Evolutionary conservation across 495 filamentous ascomycete species (phyloP), one percentile per base, ranked within the genome.

Genomic region (Aspergillus bridgeri): DNA sequence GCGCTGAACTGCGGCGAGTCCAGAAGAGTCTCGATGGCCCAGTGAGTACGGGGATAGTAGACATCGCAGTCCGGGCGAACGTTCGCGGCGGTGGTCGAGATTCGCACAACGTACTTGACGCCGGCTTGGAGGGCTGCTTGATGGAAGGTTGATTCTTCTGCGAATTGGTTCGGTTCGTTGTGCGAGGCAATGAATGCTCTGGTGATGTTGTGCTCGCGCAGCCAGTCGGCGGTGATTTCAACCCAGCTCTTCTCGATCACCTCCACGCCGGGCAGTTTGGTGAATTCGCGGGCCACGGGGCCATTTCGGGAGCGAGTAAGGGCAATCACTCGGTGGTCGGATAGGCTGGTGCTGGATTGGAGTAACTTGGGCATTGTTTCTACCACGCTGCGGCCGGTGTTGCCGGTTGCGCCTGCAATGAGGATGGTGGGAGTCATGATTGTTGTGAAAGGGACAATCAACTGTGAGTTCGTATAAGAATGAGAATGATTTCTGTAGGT

Each of bases 91-190:
- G 66, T 72, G 0, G 75, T 79, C 1, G 75, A 79, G 56, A 78
- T 79, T n/a, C 75, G 73, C 22, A 79, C 74, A 6, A 78, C 71
- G 58, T 79, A 79, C 49, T 76, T 57, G 21, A 79, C 72, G 22
- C 71, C 69, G 1, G 77, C 77, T 3, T 63, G 51, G 23, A 77
- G 74, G 21, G 73, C 73, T 1, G 61, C 62, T 5, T 73, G 2
- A 47, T 73, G 62, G 51, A 79, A 77, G 0, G 58, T 60, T 0
- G 74, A 69, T 57, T 80, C 77, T n/a, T 78, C 74, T 44, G 68
- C 63, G 51, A 80, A 80, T 25, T 76, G 71, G 27, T 62, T 69
- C 0, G 70, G 70, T 23, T 70, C 56, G 50, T 68, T 71, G 61
- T 73, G 74, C 0, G 76, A 65, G 46, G 77, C 77, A 38, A 80